Evolutionary conservation across 768 basidiomycete species (phyloP).

Genomic region (Amanita exitialis): DNA sequence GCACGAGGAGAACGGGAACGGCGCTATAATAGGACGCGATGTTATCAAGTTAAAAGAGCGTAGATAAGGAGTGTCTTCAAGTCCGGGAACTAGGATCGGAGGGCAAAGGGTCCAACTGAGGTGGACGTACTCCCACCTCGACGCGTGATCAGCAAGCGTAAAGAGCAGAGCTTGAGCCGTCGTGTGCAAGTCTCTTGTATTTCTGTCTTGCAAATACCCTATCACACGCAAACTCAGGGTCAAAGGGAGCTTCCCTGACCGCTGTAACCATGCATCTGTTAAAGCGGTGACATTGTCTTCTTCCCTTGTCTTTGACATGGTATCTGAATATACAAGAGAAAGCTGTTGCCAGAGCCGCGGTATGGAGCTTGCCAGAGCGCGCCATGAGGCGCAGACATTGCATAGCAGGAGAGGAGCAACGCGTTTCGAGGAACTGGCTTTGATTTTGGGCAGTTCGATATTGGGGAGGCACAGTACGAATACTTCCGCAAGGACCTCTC

Average conservation of each 20-base stretch:
- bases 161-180: neutral
- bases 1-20: neutral
- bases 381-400: neutral
- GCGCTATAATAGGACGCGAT: neutral
- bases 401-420: neutral
- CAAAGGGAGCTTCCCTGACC: neutral
- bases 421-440: neutral
- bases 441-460: neutral
- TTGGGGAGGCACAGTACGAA: neutral
- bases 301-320: neutral
- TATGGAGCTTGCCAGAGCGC: neutral
- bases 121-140: neutral
- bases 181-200: neutral
- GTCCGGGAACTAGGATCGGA: neutral
- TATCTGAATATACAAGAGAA: neutral
- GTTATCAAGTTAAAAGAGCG: neutral
- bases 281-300: neutral
- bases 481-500: neutral
- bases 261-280: neutral
- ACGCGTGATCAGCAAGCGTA: neutral
- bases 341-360: neutral
- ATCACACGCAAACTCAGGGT: neutral
- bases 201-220: neutral
- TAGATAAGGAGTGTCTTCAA: neutral
- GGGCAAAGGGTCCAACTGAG: neutral